phyloP scores from a whole-genome alignment of 1,139 yeast genomes.

The Wickerhamomyces sp. region DNA sequence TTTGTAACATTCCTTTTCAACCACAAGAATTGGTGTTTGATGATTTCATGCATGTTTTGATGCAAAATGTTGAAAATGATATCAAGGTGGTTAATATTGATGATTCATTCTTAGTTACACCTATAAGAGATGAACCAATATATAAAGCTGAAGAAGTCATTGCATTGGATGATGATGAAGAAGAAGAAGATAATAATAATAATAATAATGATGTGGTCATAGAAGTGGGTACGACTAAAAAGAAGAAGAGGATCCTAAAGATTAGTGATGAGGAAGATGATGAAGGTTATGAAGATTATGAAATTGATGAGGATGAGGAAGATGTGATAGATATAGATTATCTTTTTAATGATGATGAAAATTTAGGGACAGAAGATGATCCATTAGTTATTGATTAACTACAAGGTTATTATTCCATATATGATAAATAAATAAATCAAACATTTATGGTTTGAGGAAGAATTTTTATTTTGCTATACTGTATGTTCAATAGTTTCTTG shows the following conservation, averaged over 20 bases:
- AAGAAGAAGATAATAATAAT: not conserved
- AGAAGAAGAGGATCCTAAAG: not conserved
- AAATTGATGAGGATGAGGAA: constrained; percentile 1
- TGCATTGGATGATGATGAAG: constrained; percentile 7
- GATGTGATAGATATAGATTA: constrained; percentile 1
- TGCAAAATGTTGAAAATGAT: constrained; percentile 6
- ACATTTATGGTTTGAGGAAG: not conserved
- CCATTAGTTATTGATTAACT: constrained; percentile 19
- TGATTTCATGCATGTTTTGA: constrained; percentile 17
- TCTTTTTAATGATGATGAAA: not conserved
- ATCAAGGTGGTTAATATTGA: constrained; percentile 12
- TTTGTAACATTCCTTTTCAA: constrained; percentile 13
- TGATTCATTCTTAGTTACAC: constrained; percentile 11
- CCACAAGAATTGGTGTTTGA: constrained; percentile 18
- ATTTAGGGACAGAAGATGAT: constrained; percentile 16
- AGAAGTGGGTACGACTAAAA: not conserved
- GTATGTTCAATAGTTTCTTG: constrained; percentile 8
- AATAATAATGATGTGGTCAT: not conserved
- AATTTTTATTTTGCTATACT: not conserved
- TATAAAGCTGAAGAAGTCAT: constrained; percentile 6
- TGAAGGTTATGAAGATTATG: constrained; percentile 10
- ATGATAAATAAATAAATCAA: not conserved
- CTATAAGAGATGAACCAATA: constrained; percentile 6
- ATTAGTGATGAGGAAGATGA: not conserved
- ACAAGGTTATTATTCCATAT: not conserved